Base-by-base conservation (phyloP, 2,329 filamentous ascomycete species). In the Fusarium lateritium region DNA sequence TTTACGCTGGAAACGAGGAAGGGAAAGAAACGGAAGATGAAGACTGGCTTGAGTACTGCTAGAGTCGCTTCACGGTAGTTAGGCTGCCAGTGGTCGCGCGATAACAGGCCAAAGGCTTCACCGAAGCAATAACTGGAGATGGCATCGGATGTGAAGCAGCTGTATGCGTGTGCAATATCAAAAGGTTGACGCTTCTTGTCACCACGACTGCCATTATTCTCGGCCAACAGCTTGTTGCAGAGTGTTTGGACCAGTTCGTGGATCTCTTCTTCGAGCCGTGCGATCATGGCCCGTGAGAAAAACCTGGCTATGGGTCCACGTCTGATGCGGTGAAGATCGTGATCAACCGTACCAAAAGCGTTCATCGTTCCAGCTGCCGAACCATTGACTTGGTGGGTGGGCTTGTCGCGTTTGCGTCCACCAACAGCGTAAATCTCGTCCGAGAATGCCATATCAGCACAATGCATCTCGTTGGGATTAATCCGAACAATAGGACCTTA, bases 1-100 rank as follows among this genome's bases (percentile, higher is more conserved):
- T 65, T 65, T 0, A 65, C 62, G 10, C 40, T 65, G 1, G 28
- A n/a, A 31, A 59, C 60, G 4, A 65, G 55, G 4, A 65, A 43
- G 0, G 62, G 62, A 1, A 65, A 65, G 17, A 60, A 65, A 0
- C 62, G 53, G 3, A 65, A 51, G n/a, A 59, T 17, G 7, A 65
- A 65, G 1, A 65, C 62, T 7, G 62, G 62, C 14, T 65, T 65
- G 5, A 65, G 62, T 0, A 65, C 62, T 0, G 62, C 62, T 3
- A 65, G 53, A n/a, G 62, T 65, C 3, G 62, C 60, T 26, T 65
- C 62, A 1, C 62, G 62, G 13, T 51, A 65, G 2, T 63, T 65
- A 0, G 62, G 62, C 7, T 51, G 28, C 62, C 62, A 65, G 3
- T 22, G 17, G 3, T 65, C 47, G 1, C 26, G 31, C 0, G 60